Conservation (phyloP, 176 grass and related monocot species). For the Tillandsia leiboldiana region DNA sequence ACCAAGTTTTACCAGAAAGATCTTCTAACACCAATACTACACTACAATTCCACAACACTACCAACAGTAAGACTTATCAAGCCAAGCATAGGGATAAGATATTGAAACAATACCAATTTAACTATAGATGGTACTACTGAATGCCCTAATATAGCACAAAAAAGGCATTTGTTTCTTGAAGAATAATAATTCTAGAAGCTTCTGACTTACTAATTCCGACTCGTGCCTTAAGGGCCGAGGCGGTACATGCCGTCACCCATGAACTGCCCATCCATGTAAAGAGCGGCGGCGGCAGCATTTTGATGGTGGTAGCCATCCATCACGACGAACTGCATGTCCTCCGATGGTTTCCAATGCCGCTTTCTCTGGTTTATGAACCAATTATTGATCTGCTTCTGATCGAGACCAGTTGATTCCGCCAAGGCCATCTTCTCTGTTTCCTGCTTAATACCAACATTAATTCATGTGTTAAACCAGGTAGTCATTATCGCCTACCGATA, state of each 20-base stretch:
- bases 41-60: no score
- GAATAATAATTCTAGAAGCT: no score
- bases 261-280: slow-evolving; percentile 48
- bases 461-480: neutral
- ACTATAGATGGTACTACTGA: neutral
- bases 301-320: slow-evolving; percentile 25
- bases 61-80: no score
- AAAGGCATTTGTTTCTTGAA: neutral
- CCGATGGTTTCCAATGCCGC: slow-evolving; percentile 74
- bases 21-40: no score
- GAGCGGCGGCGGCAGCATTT: slow-evolving; percentile 17
- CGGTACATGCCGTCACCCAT: slow-evolving; percentile 28
- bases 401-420: slow-evolving; percentile 62
- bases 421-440: slow-evolving; percentile 60
- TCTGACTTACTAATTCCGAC: neutral
- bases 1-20: no score
- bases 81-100: no score
- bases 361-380: slow-evolving; percentile 98
- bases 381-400: slow-evolving; percentile 85
- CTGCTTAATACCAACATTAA: slow-evolving; percentile 20
- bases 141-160: neutral
- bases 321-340: slow-evolving; percentile 34
- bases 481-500: neutral
- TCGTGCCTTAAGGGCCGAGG: neutral
- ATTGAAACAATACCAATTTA: neutral